A percentile compares a stretch with the other conserved stretches of the same genome.
These are phyloP conservation scores for Barnettozyma salicaria DNA, from an alignment of 805 yeast genomes.

Conservation along the genomic window DNA sequence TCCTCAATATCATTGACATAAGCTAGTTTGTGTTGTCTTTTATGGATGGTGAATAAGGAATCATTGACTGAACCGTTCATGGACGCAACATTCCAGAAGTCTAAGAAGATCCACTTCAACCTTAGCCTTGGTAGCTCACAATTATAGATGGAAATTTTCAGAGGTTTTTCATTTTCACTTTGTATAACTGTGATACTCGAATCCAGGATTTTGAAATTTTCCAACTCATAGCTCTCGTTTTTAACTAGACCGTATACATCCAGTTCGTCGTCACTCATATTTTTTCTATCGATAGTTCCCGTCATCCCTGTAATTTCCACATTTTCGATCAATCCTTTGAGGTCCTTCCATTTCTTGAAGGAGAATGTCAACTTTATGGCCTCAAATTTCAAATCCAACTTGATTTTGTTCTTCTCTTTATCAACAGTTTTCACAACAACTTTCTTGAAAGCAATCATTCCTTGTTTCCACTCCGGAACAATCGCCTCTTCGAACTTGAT, in stretches of 20 bases:
- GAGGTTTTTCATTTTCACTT: constrained; percentile 13
- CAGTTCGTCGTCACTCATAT: constrained; percentile 14
- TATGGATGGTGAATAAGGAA: constrained; percentile 70
- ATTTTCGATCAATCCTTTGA: constrained; percentile 76
- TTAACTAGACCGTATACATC: constrained; percentile 27
- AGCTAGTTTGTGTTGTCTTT: constrained; percentile 55
- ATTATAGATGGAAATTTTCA: constrained; percentile 52
- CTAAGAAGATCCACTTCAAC: constrained; percentile 52
- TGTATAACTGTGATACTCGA: constrained; percentile 37
- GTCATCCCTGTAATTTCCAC: constrained; percentile 76
- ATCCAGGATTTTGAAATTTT: constrained; percentile 43
- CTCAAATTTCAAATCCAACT: constrained; percentile 75
- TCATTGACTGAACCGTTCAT: constrained; percentile 72
- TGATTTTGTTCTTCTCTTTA: constrained; percentile 72
- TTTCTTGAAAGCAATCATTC: constrained; percentile 72
- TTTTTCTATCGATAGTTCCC: constrained; percentile 71
- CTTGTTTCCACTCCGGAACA: constrained; percentile 88
- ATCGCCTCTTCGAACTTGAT: constrained; percentile 85
- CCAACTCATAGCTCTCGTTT: constrained; percentile 35
- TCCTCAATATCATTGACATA: constrained; percentile 35
- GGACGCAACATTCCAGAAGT: constrained; percentile 62
- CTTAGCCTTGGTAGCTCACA: constrained; percentile 59
- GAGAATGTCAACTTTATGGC: constrained; percentile 75
- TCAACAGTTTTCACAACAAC: constrained; percentile 60
- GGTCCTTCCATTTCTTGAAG: constrained; percentile 79